Base-by-base conservation (phyloP, 179 eudicot species). In the Actinidia arguta region DNA sequence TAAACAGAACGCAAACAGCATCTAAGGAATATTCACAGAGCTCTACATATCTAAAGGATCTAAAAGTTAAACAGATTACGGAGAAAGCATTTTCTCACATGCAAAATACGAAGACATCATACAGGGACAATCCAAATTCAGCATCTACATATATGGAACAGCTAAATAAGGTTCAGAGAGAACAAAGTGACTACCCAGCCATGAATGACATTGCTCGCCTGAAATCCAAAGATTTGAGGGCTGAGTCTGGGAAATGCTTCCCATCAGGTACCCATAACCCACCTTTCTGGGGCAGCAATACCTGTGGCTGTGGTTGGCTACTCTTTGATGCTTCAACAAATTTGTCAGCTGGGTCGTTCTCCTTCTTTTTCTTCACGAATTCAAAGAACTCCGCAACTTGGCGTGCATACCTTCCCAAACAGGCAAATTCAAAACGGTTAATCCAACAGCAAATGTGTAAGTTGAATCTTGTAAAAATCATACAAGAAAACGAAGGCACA, bases 371-470 rank as follows among this genome's bases (percentile, higher is more conserved):
- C 96, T 96, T 94, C 91, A 96, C 99, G 76, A 92, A 94, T 85
- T 93, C 93, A 71, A 96, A 96, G 74, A 96, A 96, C 87, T 96
- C 93, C 0, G 99, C 95, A 77, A 96, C 99, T 92, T 96, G 99
- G 63, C 87, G 93, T 42, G 99, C 99, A 86, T 93, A 96, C 89
- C 99, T 96, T 86, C 89, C 86, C 24, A 81, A 6, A 62, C n/a
- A 63, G 11, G 39, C 0, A 73, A 78, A 51, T 72, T 63, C 5
- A 20, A 80, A 55, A 50, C 7, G 8, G 50, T 67, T 25, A n/a
- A 76, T 59, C 8, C n/a, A 47, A 44, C 8, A 3, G 56, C 14
- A 46, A 0, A 25, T 44, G 16, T 46, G 22, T 20, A 24, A 20
- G 2, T 27, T 31, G 48, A 58, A 25, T 31, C 63, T n/a, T n/a